Conservation (phyloP, 768 basidiomycete species). For the Heimioporus sp. region DNA sequence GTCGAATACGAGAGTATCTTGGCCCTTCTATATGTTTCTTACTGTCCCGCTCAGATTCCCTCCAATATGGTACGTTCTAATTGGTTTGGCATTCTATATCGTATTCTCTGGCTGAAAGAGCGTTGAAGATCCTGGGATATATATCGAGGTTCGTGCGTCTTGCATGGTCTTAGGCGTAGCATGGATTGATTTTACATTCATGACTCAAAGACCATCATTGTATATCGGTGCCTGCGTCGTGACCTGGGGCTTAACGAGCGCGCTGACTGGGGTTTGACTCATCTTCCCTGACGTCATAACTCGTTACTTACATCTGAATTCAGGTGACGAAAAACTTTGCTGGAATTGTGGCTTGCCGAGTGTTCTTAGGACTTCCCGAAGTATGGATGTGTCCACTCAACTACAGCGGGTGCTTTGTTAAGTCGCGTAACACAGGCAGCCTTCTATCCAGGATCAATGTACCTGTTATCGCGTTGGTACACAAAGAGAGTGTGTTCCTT, state of each 20-base stretch:
- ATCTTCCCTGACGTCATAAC: too few species aligned
- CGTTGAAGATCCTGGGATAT: constrained; percentile 49
- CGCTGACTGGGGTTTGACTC: constrained; percentile 50
- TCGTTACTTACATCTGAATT: too few species aligned
- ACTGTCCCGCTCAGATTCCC: constrained; percentile 55
- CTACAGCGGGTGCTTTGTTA: neutral
- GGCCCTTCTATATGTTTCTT: constrained; percentile 57
- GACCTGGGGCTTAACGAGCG: constrained; percentile 62
- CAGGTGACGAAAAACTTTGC: constrained; percentile 45
- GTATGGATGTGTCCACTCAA: too few species aligned
- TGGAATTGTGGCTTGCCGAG: constrained; percentile 53
- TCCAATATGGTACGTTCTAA: constrained; percentile 10
- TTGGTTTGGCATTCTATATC: neutral
- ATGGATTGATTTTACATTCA: neutral
- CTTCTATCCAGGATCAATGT: constrained; percentile 61
- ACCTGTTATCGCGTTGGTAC: constrained; percentile 30
- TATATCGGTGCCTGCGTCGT: constrained; percentile 62
- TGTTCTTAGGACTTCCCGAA: constrained; percentile 65
- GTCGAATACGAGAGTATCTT: constrained; percentile 54
- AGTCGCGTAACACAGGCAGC: constrained; percentile 38
- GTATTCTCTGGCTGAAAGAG: too few species aligned
- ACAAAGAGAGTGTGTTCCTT: constrained; percentile 15
- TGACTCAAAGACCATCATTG: constrained; percentile 47
- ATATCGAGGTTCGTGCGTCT: constrained; percentile 40
- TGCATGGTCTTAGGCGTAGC: neutral